phyloP scores from a whole-genome alignment of 257 asterid species.

The Solanum appendiculatum region DNA sequence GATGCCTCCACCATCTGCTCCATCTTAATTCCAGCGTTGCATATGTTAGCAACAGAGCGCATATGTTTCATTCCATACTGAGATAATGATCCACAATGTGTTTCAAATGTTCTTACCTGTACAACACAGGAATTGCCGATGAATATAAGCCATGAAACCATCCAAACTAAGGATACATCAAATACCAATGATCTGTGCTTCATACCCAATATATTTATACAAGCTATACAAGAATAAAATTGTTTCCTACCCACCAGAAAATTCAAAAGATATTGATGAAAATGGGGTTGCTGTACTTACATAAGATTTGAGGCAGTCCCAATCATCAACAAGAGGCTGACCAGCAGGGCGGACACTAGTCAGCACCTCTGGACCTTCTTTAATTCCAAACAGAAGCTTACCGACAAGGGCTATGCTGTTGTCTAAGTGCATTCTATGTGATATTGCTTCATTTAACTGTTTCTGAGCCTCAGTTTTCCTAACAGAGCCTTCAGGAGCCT shows the following conservation, averaged over 20 bases:
- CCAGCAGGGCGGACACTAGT: slow-evolving; percentile 52
- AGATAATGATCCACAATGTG: slow-evolving; percentile 71
- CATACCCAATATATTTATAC: background rate
- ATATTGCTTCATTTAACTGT: slow-evolving; percentile 73
- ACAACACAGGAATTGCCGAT: background rate
- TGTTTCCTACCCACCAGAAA: background rate
- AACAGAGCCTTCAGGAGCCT: slow-evolving; percentile 67
- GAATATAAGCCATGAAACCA: background rate
- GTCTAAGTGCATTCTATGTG: slow-evolving; percentile 74
- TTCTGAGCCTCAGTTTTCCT: slow-evolving; percentile 79
- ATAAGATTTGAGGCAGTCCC: slow-evolving; percentile 84
- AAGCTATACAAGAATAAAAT: background rate
- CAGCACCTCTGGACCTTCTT: slow-evolving; percentile 54
- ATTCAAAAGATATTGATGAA: background rate
- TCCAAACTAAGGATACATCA: background rate
- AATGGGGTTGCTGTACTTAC: slow-evolving; percentile 23
- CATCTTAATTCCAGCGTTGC: slow-evolving; percentile 60
- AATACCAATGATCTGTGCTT: background rate
- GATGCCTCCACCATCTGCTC: slow-evolving; percentile 86
- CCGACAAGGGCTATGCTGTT: slow-evolving; percentile 59
- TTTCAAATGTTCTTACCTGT: slow-evolving; percentile 73
- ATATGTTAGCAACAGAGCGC: slow-evolving; percentile 85
- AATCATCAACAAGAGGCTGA: slow-evolving; percentile 80
- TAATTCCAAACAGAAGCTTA: slow-evolving; percentile 72
- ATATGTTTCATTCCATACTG: slow-evolving; percentile 97